These are phyloP conservation scores for Trichoderma sp. DNA, from an alignment of 2,329 filamentous ascomycete species.

Conservation along the genomic window DNA sequence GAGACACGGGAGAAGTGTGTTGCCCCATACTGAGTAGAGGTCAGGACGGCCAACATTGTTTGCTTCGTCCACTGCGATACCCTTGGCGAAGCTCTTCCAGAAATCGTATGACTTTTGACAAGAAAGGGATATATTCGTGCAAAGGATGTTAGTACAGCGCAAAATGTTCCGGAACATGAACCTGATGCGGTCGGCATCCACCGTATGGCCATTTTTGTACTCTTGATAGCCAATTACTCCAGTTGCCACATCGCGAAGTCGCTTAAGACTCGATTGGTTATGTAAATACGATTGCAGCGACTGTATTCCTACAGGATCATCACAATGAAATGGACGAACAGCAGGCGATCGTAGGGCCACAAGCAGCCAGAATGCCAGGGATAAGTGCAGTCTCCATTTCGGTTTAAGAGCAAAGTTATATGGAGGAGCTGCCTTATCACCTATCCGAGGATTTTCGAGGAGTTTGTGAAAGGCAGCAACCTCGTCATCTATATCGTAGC, in stretches of 20 bases:
- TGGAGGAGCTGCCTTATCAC: background rate
- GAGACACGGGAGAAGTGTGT: conserved; percentile 28
- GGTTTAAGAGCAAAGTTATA: background rate
- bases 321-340: background rate
- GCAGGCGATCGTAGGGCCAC: conserved; percentile 14
- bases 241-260: background rate
- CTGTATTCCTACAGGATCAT: conserved; percentile 19
- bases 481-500: background rate
- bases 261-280: background rate
- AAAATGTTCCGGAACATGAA: background rate
- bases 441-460: background rate
- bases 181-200: background rate
- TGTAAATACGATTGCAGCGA: conserved; percentile 2
- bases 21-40: conserved; percentile 29
- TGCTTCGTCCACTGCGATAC: background rate
- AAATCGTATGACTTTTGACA: background rate
- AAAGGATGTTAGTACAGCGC: background rate
- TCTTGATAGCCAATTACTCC: background rate
- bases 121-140: background rate
- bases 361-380: conserved; percentile 24
- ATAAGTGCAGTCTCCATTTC: conserved; percentile 24
- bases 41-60: conserved; percentile 20
- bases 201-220: background rate
- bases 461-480: background rate
- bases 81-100: background rate